Evolutionary conservation across 1,284 basidiomycete genomes (phyloP), one percentile per base, ranked within the genome.

Genomic region (Papiliotrema nemorosa): DNA sequence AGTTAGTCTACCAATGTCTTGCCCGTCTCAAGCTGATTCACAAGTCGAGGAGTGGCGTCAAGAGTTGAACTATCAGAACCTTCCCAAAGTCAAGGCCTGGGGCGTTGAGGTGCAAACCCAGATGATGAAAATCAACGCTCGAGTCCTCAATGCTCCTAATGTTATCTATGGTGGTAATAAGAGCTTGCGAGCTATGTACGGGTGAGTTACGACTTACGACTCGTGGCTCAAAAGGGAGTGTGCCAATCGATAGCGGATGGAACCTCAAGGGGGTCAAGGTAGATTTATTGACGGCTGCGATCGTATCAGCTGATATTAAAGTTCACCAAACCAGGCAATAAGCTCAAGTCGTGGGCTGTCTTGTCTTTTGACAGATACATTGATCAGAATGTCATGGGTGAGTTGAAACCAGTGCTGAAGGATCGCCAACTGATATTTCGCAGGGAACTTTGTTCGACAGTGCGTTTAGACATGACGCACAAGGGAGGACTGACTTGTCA

Each of bases 81-180:
- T 67, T 7, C 66, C 70, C n/a, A 72, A 70, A 52, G 50, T 74
- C 46, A 52, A 60, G 22, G 57, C 63, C 5, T 79, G 77, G 77
- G 75, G 72, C 4, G 44, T 79, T 44, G 60, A 74, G 33, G 66
- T 78, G 34, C 53, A 67, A 7, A 42, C 31, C 0, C 21, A 59
- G 6, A 73, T 76, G 58, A 63, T 70, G 55, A 46, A 29, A 40
- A 68, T 62, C 40, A 59, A 54, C 9, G 78, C 73, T 10, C 66
- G 77, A 3, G 65, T 75, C 14, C 66, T 79, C 5, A 51, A 50
- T 2, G 53, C 72, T 2, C 74, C 74, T 1, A 50, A 48, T 12
- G 62, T 76, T 26, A 41, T 50, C 6, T 77, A 77, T 60, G 58
- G 52, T 16, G 50, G 50, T 6, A 49, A 49, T 43, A 67, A 69